Conservation (phyloP, 106 monocot genomes). For the Apostasia ramifera region DNA sequence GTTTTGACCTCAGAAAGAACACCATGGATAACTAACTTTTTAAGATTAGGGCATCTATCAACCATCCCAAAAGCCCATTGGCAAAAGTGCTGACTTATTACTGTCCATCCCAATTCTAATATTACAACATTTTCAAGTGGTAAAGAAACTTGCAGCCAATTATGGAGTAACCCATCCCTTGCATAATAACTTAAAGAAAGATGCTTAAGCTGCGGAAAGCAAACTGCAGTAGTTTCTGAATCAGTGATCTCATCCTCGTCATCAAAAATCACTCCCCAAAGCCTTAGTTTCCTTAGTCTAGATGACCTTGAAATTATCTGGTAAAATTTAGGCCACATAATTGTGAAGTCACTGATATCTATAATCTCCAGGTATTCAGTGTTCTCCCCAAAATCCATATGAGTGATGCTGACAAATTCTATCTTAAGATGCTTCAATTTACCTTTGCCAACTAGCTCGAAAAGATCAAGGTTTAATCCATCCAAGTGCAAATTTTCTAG, state of each 20-base stretch:
- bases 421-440: conserved; percentile 67
- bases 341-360: conserved; percentile 84
- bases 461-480: conserved; percentile 81
- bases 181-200: conserved; percentile 81
- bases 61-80: conserved; percentile 86
- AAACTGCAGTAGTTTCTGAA: conserved; percentile 67
- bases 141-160: conserved; percentile 59
- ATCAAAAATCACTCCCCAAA: conserved; percentile 94
- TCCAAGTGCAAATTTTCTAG: conserved; percentile 74
- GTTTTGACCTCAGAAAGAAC: conserved; percentile 91
- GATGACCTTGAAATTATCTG: conserved; percentile 81
- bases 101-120: conserved; percentile 91
- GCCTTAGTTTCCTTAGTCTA: conserved; percentile 54
- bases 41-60: conserved; percentile 82
- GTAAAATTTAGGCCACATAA: conserved; percentile 87
- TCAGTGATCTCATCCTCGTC: conserved; percentile 94
- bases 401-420: conserved; percentile 93
- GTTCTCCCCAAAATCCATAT: conserved; percentile 86
- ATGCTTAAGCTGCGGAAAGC: conserved; percentile 66
- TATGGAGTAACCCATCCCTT: conserved; percentile 63
- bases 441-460: conserved; percentile 86
- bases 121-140: conserved; percentile 59
- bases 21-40: conserved; percentile 85
- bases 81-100: conserved; percentile 80
- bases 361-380: conserved; percentile 73